A percentile compares a stretch with the other conserved stretches of the same genome.
phyloP scores from a whole-genome alignment of 768 basidiomycete species.

The Pleurotus tuoliensis region DNA sequence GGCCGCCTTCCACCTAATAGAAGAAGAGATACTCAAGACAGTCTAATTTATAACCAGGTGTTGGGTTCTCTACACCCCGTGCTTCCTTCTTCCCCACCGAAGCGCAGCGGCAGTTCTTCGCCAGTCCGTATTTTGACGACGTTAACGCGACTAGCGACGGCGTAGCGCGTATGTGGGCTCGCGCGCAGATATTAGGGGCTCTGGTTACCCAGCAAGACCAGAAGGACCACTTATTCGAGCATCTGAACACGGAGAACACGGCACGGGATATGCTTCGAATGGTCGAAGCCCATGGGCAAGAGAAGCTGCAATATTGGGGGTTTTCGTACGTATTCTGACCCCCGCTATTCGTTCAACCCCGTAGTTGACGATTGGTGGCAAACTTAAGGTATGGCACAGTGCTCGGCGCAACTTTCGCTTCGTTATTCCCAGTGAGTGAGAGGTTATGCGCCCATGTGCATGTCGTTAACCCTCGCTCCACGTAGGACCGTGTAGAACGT shows the following conservation, averaged over 20 bases:
- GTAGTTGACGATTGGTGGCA: no score
- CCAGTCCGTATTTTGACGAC: slow-evolving; percentile 3
- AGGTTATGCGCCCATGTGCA: neutral
- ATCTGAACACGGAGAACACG: slow-evolving; percentile 31
- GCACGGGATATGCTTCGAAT: no score
- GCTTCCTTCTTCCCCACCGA: slow-evolving; percentile 30
- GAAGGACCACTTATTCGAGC: slow-evolving; percentile 17
- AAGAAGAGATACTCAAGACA: neutral
- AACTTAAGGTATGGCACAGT: slow-evolving; percentile 19
- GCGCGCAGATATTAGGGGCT: slow-evolving; percentile 24
- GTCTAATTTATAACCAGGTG: slow-evolving; percentile 18
- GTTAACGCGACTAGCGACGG: slow-evolving; percentile 20
- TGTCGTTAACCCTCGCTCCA: neutral
- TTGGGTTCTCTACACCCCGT: slow-evolving; percentile 28
- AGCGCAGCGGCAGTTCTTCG: slow-evolving; percentile 27
- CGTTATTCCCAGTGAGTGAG: slow-evolving; percentile 28
- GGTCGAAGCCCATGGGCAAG: no score
- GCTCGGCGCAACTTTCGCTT: slow-evolving; percentile 27
- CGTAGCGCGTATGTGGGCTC: slow-evolving; percentile 27
- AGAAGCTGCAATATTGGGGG: no score
- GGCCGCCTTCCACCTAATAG: neutral
- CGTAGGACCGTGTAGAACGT: slow-evolving; percentile 26
- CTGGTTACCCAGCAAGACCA: slow-evolving; percentile 26
- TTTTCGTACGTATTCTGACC: no score
- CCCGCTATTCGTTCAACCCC: no score